Evolutionary conservation across 2,329 filamentous ascomycete genomes (phyloP).

Genomic region (Colletotrichum trifolii): DNA sequence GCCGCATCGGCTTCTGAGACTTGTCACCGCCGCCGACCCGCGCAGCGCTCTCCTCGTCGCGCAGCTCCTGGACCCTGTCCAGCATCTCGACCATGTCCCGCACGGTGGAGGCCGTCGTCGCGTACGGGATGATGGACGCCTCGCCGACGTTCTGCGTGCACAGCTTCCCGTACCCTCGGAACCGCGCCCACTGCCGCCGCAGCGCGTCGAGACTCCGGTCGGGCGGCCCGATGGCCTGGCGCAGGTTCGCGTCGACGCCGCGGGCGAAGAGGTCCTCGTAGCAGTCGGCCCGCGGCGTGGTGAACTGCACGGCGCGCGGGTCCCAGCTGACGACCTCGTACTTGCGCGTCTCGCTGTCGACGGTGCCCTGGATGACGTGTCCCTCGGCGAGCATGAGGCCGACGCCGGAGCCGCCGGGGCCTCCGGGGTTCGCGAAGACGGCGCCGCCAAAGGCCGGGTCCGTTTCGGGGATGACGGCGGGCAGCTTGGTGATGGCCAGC

Average conservation of each 20-base stretch:
- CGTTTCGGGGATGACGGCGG: conserved; percentile 50
- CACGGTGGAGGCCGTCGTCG: conserved; percentile 52
- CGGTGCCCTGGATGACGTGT: conserved; percentile 27
- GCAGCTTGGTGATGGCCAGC: conserved; percentile 55
- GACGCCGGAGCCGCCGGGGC: conserved; percentile 56
- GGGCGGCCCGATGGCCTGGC: conserved; percentile 45
- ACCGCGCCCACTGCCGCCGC: conserved; percentile 21
- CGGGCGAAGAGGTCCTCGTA: conserved; percentile 48
- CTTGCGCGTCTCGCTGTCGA: conserved; percentile 45
- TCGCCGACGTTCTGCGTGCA: conserved; percentile 41
- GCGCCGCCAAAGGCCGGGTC: conserved; percentile 54
- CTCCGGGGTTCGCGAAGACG: conserved; percentile 58
- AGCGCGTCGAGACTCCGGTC: conserved; percentile 29
- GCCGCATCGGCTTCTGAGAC: background rate
- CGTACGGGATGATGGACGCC: conserved; percentile 46
- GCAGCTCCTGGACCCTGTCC: conserved; percentile 52
- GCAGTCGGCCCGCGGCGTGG: conserved; percentile 52
- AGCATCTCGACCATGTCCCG: conserved; percentile 58
- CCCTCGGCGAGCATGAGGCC: conserved; percentile 41
- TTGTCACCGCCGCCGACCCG: background rate
- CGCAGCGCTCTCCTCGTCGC: conserved; percentile 26
- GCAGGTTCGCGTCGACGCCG: conserved; percentile 44
- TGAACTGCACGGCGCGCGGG: conserved; percentile 53
- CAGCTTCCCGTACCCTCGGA: conserved; percentile 42
- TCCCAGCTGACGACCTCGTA: conserved; percentile 58